These are phyloP conservation scores for Penicillium sp. DNA, from an alignment of 2,329 filamentous ascomycete genomes.

Conservation along the genomic window DNA sequence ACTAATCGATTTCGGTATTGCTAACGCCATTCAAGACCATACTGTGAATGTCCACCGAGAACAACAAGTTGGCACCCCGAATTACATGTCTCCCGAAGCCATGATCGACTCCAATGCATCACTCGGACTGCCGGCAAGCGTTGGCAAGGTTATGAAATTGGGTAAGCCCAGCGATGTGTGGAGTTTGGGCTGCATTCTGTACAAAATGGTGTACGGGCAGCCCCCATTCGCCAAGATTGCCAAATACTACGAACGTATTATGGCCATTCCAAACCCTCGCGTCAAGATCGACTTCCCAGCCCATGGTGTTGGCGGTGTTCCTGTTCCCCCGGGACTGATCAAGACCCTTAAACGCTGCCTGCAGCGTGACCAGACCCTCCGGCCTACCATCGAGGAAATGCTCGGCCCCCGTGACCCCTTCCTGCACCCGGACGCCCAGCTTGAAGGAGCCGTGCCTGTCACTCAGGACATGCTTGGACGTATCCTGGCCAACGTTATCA, in stretches of 20 bases:
- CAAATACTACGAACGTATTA: constrained; percentile 79
- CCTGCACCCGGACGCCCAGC: constrained; percentile 54
- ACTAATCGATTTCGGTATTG: constrained; percentile 97
- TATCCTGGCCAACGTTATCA: constrained; percentile 59
- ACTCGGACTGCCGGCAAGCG: constrained; percentile 47
- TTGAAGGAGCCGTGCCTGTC: constrained; percentile 48
- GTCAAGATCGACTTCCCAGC: constrained; percentile 49
- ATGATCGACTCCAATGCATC: constrained; percentile 79
- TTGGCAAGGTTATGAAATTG: constrained; percentile 81
- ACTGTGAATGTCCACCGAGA: constrained; percentile 98
- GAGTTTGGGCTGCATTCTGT: constrained; percentile 93
- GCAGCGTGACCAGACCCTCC: constrained; percentile 55
- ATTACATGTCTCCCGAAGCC: constrained; percentile 97
- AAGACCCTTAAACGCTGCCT: constrained; percentile 58
- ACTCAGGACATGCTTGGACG: constrained; percentile 59
- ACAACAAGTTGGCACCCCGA: constrained; percentile 90
- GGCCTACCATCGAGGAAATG: constrained; percentile 58
- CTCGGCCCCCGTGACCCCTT: constrained; percentile 57
- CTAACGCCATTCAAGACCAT: constrained; percentile 94
- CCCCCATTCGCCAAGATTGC: constrained; percentile 90
- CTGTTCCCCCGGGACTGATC: constrained; percentile 55
- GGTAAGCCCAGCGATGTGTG: constrained; percentile 96
- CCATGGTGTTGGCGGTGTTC: constrained; percentile 47
- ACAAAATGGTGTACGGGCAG: constrained; percentile 98
- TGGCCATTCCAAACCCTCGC: constrained; percentile 51